Percentiles rank a stretch among this genome's conserved stretches.
Conservation (phyloP, 2,329 filamentous ascomycete genomes). For the Cytospora piceicola region DNA sequence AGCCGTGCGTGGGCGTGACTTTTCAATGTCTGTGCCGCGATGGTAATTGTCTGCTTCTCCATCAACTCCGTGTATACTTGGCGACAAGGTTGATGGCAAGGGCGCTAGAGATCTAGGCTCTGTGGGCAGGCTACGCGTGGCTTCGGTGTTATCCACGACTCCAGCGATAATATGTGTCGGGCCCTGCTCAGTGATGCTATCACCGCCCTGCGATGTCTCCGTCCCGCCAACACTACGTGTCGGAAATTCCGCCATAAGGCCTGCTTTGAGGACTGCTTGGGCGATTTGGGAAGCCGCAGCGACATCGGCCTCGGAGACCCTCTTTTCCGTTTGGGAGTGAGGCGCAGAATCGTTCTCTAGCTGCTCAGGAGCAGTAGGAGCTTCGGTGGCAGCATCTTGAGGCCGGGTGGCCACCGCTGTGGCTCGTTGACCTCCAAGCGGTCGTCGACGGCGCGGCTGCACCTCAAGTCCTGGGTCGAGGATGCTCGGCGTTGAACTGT, state of each 20-base stretch:
- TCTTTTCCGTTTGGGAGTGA: neutral
- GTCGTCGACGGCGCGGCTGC: neutral
- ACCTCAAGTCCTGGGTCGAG: slow-evolving; percentile 23
- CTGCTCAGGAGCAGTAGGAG: neutral
- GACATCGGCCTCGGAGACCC: neutral
- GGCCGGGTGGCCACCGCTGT: neutral
- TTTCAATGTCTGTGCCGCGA: neutral
- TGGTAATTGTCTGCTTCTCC: neutral
- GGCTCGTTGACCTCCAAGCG: neutral
- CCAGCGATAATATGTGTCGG: neutral
- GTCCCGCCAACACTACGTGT: neutral
- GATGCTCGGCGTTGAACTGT: neutral
- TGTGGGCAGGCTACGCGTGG: neutral
- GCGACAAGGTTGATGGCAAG: neutral
- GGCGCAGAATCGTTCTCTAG: neutral
- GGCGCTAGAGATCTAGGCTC: neutral
- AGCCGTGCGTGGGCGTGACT: neutral
- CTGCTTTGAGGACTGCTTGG: slow-evolving; percentile 7
- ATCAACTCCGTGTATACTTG: neutral
- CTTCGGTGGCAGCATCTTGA: neutral
- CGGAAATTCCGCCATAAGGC: neutral
- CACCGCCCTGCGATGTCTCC: neutral
- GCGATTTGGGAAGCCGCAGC: slow-evolving; percentile 1
- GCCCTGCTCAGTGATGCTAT: neutral
- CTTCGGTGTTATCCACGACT: neutral